These are phyloP conservation scores for Hemisphaericaspora xylanilytica DNA, from an alignment of 1,139 yeast genomes.

Conservation along the genomic window DNA sequence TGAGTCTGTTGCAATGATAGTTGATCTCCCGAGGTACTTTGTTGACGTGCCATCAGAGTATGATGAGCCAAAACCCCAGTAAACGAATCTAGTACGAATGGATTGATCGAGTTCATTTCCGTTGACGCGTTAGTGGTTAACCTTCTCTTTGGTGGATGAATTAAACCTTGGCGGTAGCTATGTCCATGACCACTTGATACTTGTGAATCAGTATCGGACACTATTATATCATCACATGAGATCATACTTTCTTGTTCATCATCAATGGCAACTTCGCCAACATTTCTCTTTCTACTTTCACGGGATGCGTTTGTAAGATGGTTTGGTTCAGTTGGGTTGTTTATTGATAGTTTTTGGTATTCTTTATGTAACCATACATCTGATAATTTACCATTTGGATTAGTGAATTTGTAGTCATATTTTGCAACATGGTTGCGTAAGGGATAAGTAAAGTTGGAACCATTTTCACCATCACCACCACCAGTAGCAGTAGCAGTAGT, in stretches of 20 bases:
- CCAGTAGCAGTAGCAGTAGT: not conserved
- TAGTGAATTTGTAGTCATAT: constrained; percentile 33
- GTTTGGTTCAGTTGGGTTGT: constrained; percentile 6
- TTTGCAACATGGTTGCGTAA: constrained; percentile 28
- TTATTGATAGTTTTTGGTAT: constrained; percentile 27
- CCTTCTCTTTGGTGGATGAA: constrained; percentile 44
- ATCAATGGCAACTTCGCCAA: constrained; percentile 14
- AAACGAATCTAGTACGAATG: constrained; percentile 11
- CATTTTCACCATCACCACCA: too few relatives aligned
- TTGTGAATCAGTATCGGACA: constrained; percentile 37
- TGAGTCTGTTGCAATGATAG: not conserved
- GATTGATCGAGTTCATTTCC: constrained; percentile 2
- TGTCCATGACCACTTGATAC: constrained; percentile 15
- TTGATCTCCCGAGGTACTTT: constrained; percentile 1
- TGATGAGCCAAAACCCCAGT: constrained; percentile 4
- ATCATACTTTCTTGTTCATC: constrained; percentile 22
- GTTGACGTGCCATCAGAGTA: constrained; percentile 2
- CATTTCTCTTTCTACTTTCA: constrained; percentile 28
- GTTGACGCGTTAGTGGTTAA: constrained; percentile 17
- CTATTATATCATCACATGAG: constrained; percentile 38
- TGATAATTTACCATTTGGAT: constrained; percentile 34
- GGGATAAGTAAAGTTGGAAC: constrained; percentile 24
- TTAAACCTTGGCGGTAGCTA: constrained; percentile 18
- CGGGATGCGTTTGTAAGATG: constrained; percentile 2
- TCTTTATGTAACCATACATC: constrained; percentile 36